These are phyloP conservation scores for Spencermartinsiella europaea DNA, from an alignment of 805 yeast genomes.

Conservation along the genomic window DNA sequence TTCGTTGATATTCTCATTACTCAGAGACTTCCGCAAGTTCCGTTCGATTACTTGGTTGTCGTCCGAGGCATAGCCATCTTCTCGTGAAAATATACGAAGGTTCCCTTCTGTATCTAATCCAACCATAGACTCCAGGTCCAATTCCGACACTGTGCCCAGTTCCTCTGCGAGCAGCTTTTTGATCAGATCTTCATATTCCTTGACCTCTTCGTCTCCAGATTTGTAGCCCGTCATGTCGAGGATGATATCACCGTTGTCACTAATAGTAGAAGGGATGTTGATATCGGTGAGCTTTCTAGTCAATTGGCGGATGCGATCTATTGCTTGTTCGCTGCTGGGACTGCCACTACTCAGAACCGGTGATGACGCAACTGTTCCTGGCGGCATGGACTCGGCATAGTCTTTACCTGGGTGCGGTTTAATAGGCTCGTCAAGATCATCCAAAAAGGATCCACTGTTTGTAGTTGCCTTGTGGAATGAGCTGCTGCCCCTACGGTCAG, in stretches of 20 bases:
- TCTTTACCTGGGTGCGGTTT: background rate
- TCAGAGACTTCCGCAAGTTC: conserved; percentile 11
- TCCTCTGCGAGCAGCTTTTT: conserved; percentile 73
- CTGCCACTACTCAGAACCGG: background rate
- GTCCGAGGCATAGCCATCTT: conserved; percentile 14
- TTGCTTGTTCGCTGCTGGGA: conserved; percentile 36
- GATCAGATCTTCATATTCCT: conserved; percentile 69
- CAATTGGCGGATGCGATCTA: conserved; percentile 57
- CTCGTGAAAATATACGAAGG: conserved; percentile 26
- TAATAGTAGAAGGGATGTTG: conserved; percentile 83
- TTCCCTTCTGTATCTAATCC: conserved; percentile 32
- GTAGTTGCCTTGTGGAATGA: background rate
- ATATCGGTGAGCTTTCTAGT: conserved; percentile 60
- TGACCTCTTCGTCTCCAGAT: conserved; percentile 74
- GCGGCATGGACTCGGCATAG: background rate
- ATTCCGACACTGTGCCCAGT: conserved; percentile 35
- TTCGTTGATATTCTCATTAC: conserved; percentile 15
- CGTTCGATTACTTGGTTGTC: conserved; percentile 10
- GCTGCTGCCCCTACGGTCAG: background rate
- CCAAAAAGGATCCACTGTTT: background rate
- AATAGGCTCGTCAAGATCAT: background rate
- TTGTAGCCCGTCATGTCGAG: conserved; percentile 96
- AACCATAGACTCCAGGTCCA: conserved; percentile 28
- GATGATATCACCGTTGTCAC: conserved; percentile 82
- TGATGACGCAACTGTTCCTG: background rate